These are phyloP conservation scores for Talaromyces sp. DNA, from an alignment of 2,329 filamentous ascomycete genomes.

Conservation along the genomic window DNA sequence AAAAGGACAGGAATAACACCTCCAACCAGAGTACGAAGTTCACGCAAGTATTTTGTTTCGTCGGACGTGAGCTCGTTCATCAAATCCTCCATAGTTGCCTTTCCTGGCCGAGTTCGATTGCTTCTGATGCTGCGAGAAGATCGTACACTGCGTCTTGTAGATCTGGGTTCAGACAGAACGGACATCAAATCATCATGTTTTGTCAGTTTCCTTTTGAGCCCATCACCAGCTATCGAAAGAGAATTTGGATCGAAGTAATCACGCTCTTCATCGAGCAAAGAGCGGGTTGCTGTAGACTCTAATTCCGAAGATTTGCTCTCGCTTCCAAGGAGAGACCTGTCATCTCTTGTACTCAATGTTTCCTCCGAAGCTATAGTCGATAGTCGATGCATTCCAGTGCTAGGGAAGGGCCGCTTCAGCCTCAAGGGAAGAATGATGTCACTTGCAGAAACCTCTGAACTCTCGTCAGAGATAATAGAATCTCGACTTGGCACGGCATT, in stretches of 20 bases:
- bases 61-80: constrained; percentile 76
- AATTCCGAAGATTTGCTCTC: constrained; percentile 23
- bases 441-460: constrained; percentile 31
- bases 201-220: constrained; percentile 69
- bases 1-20: constrained; percentile 91
- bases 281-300: background rate
- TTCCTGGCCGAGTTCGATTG: constrained; percentile 60
- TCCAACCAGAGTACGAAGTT: constrained; percentile 87
- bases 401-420: constrained; percentile 44
- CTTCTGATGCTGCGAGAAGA: constrained; percentile 75
- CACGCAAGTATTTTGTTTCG: constrained; percentile 80
- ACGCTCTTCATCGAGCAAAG: constrained; percentile 29
- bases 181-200: constrained; percentile 94
- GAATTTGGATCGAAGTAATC: constrained; percentile 41
- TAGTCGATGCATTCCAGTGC: constrained; percentile 48
- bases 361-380: constrained; percentile 57
- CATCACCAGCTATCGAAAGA: constrained; percentile 40
- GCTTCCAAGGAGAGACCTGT: constrained; percentile 14
- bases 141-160: constrained; percentile 62
- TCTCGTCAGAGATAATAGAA: constrained; percentile 26
- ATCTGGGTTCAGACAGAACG: constrained; percentile 65
- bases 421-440: constrained; percentile 36
- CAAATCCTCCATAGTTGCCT: constrained; percentile 67
- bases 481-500: background rate
- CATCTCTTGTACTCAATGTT: constrained; percentile 37